Conservation (phyloP, 1,139 yeast genomes). For the Casaregolazyma lundiana region DNA sequence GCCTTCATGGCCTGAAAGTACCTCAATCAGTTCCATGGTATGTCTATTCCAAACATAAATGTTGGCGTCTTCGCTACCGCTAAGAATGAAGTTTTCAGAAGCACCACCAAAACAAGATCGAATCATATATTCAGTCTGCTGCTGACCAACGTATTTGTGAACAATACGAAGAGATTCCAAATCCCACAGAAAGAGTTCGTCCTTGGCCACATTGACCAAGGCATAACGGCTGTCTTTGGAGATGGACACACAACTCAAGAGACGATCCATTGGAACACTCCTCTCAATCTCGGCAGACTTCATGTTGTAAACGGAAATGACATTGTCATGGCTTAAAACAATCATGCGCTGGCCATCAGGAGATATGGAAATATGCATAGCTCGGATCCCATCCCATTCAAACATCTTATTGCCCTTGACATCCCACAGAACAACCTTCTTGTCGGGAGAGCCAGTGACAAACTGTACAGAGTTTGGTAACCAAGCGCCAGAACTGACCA, state of each 20-base stretch:
- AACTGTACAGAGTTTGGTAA: constrained; percentile 58
- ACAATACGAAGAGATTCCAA: constrained; percentile 45
- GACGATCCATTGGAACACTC: constrained; percentile 38
- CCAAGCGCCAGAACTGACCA: constrained; percentile 71
- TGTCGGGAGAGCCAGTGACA: constrained; percentile 75
- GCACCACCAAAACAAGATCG: constrained; percentile 74
- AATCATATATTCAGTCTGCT: constrained; percentile 59
- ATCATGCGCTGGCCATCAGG: constrained; percentile 60
- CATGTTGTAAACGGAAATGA: constrained; percentile 49
- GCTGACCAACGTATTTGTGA: constrained; percentile 65
- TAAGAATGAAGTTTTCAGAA: constrained; percentile 63
- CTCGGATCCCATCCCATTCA: constrained; percentile 45
- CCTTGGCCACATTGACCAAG: constrained; percentile 65
- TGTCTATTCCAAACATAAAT: constrained; percentile 77
- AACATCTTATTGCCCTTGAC: constrained; percentile 40
- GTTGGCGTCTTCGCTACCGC: constrained; percentile 81
- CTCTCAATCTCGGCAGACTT: constrained; percentile 31
- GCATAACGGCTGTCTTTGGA: constrained; percentile 45
- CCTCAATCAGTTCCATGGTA: constrained; percentile 65
- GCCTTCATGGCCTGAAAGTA: constrained; percentile 59
- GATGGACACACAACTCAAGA: constrained; percentile 46
- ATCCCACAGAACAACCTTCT: constrained; percentile 60
- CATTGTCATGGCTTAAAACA: constrained; percentile 57
- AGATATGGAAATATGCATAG: constrained; percentile 67
- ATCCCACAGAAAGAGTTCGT: constrained; percentile 80